These are phyloP conservation scores for Furcasterigmium sp. DNA, from an alignment of 2,329 filamentous ascomycete species.

Conservation along the genomic window DNA sequence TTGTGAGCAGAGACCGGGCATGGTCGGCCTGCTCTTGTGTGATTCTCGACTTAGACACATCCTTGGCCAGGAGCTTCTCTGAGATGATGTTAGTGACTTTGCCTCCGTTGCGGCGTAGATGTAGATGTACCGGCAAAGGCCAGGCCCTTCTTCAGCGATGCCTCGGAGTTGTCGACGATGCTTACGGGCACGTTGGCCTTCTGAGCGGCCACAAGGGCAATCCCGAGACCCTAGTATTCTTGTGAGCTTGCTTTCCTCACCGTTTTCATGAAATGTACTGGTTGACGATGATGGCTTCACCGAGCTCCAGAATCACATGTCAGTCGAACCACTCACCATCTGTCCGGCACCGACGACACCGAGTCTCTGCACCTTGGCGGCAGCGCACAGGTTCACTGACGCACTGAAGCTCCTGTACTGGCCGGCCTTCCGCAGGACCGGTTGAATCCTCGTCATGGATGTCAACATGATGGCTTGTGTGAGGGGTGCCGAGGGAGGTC, in stretches of 20 bases:
- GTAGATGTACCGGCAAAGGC: slow-evolving; percentile 68
- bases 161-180: slow-evolving; percentile 77
- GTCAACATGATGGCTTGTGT: slow-evolving; percentile 7
- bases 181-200: slow-evolving; percentile 80
- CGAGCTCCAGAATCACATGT: slow-evolving; percentile 67
- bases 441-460: slow-evolving; percentile 9
- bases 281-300: slow-evolving; percentile 93
- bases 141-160: slow-evolving; percentile 81
- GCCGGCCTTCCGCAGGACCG: slow-evolving; percentile 19
- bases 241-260: slow-evolving; percentile 3
- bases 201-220: slow-evolving; percentile 87
- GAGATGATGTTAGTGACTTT: slow-evolving; percentile 8
- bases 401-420: slow-evolving; percentile 64
- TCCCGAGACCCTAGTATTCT: slow-evolving; percentile 74
- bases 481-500: not conserved
- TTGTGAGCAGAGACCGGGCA: slow-evolving; percentile 61
- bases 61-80: slow-evolving; percentile 92
- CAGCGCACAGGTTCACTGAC: slow-evolving; percentile 51
- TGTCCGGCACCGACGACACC: slow-evolving; percentile 94
- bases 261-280: slow-evolving; percentile 66
- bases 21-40: slow-evolving; percentile 75
- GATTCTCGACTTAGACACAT: slow-evolving; percentile 82
- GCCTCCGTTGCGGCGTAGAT: not conserved
- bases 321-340: slow-evolving; percentile 60
- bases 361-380: slow-evolving; percentile 71